Conservation (phyloP, 257 asterid species). For the Osmanthus fragrans region DNA sequence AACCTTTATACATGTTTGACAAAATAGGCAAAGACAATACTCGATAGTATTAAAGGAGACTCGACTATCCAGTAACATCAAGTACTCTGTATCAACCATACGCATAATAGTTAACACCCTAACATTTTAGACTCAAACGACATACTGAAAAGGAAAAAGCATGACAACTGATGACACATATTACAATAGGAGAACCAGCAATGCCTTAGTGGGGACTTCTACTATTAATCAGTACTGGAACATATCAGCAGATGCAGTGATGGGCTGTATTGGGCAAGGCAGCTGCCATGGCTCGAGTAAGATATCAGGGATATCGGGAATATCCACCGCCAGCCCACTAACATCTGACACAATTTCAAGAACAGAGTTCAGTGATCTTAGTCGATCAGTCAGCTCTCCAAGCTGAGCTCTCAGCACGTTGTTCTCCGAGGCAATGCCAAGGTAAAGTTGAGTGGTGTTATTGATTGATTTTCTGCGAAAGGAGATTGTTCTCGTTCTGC, state of each 20-base stretch:
- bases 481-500: conserved; percentile 48
- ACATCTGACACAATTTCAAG: conserved; percentile 62
- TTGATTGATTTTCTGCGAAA: conserved; percentile 54
- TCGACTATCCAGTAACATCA: no score
- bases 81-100: no score
- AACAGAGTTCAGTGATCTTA: conserved; percentile 61
- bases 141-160: neutral
- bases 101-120: no score
- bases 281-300: conserved; percentile 85
- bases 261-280: conserved; percentile 67
- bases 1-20: conserved; percentile 3
- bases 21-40: no score
- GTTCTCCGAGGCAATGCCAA: conserved; percentile 51
- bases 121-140: neutral
- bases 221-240: conserved; percentile 40
- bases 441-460: conserved; percentile 43
- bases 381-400: conserved; percentile 72
- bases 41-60: neutral
- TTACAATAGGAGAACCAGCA: neutral
- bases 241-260: conserved; percentile 56
- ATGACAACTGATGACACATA: neutral
- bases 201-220: neutral
- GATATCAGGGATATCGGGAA: conserved; percentile 66
- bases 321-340: conserved; percentile 64
- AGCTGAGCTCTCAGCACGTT: conserved; percentile 73